These are phyloP conservation scores for Fusarium circinatum DNA, from an alignment of 2,329 filamentous ascomycete genomes.

Conservation along the genomic window DNA sequence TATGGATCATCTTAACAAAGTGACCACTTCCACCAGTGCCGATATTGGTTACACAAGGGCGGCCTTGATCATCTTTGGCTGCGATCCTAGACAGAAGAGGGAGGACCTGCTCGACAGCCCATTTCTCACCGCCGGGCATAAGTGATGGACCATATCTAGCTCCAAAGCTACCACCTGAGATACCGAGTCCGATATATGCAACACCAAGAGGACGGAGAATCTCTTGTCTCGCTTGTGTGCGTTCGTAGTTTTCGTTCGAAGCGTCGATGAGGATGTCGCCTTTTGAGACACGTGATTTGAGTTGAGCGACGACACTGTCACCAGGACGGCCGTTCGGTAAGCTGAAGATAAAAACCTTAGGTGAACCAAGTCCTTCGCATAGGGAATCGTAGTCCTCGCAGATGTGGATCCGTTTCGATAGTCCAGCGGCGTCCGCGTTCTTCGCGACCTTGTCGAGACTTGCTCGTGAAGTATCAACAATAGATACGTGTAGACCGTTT, in stretches of 20 bases:
- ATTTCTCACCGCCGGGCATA: slow-evolving; percentile 70
- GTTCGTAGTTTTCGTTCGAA: slow-evolving; percentile 73
- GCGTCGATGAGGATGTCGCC: slow-evolving; percentile 76
- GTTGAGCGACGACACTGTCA: slow-evolving; percentile 9
- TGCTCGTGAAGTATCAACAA: neutral
- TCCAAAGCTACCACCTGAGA: slow-evolving; percentile 76
- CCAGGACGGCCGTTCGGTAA: slow-evolving; percentile 25
- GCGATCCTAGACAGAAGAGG: slow-evolving; percentile 70
- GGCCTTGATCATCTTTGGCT: slow-evolving; percentile 67
- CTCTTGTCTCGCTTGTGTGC: slow-evolving; percentile 70
- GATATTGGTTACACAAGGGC: slow-evolving; percentile 68
- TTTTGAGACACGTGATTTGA: slow-evolving; percentile 58
- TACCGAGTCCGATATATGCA: slow-evolving; percentile 74
- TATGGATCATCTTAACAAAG: slow-evolving; percentile 81
- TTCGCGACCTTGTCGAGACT: slow-evolving; percentile 13
- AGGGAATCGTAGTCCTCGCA: slow-evolving; percentile 25
- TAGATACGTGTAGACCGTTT: slow-evolving; percentile 7
- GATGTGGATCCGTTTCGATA: slow-evolving; percentile 11
- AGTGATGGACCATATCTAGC: slow-evolving; percentile 74
- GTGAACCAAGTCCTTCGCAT: slow-evolving; percentile 15
- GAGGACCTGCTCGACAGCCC: slow-evolving; percentile 66
- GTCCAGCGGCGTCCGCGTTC: neutral
- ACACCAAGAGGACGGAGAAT: slow-evolving; percentile 66
- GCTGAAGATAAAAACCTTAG: slow-evolving; percentile 34
- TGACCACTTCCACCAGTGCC: slow-evolving; percentile 73